Conservation (phyloP, 805 yeast species). For the Myxozyma melibiosi region DNA sequence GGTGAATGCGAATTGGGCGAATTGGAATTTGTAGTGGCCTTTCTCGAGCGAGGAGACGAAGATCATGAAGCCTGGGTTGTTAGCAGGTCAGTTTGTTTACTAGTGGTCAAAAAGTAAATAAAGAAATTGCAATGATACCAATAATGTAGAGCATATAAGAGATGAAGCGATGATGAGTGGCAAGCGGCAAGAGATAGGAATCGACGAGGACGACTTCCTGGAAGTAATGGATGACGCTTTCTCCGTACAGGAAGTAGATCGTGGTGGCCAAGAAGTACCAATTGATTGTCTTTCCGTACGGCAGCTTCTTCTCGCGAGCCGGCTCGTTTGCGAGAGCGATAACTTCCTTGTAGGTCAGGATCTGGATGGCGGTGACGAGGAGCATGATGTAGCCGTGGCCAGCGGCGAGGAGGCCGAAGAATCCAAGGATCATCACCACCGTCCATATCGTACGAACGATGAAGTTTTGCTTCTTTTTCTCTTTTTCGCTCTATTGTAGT, state of each 20-base stretch:
- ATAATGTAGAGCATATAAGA: constrained; percentile 70
- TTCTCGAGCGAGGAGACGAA: constrained; percentile 88
- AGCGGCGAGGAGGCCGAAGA: constrained; percentile 68
- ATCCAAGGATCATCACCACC: constrained; percentile 78
- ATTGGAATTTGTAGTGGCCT: constrained; percentile 88
- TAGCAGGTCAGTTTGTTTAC: neutral
- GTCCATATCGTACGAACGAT: constrained; percentile 91
- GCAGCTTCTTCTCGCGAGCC: constrained; percentile 77
- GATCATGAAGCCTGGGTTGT: constrained; percentile 72
- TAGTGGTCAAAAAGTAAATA: neutral
- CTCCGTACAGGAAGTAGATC: constrained; percentile 87
- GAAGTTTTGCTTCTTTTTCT: constrained; percentile 78
- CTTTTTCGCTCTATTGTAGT: constrained; percentile 47
- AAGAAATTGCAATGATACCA: constrained; percentile 14
- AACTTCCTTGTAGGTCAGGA: constrained; percentile 86
- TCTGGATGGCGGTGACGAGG: constrained; percentile 71
- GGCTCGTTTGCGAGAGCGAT: constrained; percentile 84
- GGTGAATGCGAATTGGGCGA: constrained; percentile 88
- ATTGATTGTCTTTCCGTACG: constrained; percentile 46
- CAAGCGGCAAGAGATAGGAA: constrained; percentile 58
- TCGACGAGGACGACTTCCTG: constrained; percentile 55
- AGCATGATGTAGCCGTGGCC: constrained; percentile 84
- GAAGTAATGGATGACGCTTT: constrained; percentile 72
- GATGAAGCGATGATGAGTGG: constrained; percentile 78
- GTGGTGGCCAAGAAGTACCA: constrained; percentile 69